A percentile compares a stretch with the other conserved stretches of the same genome.
Evolutionary conservation across 1,139 yeast species (phyloP).

Genomic region (Diutina mesorugosa): DNA sequence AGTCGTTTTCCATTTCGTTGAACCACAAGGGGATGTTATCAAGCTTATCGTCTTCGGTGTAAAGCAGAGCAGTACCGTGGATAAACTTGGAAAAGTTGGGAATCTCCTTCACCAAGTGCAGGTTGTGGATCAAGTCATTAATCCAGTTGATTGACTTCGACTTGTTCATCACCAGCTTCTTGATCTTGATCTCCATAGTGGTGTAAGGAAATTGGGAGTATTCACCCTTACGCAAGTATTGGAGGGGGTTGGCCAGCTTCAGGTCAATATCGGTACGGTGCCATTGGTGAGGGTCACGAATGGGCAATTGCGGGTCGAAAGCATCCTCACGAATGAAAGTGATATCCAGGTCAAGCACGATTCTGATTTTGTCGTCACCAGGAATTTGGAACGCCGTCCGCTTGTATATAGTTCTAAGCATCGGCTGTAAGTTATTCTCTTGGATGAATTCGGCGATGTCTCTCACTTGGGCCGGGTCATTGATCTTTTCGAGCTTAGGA

Average conservation of each 20-base stretch:
- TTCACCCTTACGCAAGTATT: constrained; percentile 76
- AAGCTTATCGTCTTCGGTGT: constrained; percentile 79
- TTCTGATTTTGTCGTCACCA: constrained; percentile 85
- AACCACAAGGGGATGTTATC: constrained; percentile 92
- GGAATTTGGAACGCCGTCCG: constrained; percentile 97
- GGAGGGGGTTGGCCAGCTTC: constrained; percentile 53
- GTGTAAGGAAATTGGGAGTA: constrained; percentile 78
- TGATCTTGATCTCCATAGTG: constrained; percentile 78
- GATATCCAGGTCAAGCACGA: constrained; percentile 81
- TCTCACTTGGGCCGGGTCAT: constrained; percentile 31
- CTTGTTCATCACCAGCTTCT: constrained; percentile 32
- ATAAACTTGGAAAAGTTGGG: constrained; percentile 84
- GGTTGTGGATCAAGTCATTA: constrained; percentile 65
- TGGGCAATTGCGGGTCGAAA: constrained; percentile 73
- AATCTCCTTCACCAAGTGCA: constrained; percentile 74
- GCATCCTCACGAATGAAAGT: constrained; percentile 83
- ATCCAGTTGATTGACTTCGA: constrained; percentile 58
- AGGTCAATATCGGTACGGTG: constrained; percentile 87
- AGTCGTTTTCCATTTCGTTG: constrained; percentile 74
- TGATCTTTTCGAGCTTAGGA: constrained; percentile 18
- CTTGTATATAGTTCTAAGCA: constrained; percentile 73
- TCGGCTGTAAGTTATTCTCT: constrained; percentile 65
- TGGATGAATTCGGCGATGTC: constrained; percentile 52
- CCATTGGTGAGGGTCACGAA: constrained; percentile 83
- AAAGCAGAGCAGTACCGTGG: constrained; percentile 82